Evolutionary conservation across 2,329 filamentous ascomycete genomes (phyloP).

Genomic region (Magnaporthiopsis rhizophila): DNA sequence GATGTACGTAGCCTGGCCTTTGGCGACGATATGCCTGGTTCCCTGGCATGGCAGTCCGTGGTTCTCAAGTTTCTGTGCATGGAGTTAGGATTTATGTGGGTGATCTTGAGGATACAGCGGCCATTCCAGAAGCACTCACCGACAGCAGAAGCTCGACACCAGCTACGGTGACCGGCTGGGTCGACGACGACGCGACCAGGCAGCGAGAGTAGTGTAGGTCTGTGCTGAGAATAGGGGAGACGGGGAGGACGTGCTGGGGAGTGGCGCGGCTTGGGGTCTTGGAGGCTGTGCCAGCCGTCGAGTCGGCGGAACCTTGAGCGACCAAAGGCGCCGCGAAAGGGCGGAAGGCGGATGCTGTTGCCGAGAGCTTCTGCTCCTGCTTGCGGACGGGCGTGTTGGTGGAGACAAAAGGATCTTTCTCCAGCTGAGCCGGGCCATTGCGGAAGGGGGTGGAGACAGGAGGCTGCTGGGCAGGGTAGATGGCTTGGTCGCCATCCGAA

Average conservation of each 20-base stretch:
- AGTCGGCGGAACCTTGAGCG: slow-evolving; percentile 15
- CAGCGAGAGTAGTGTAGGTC: slow-evolving; percentile 38
- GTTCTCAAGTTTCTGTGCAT: slow-evolving; percentile 30
- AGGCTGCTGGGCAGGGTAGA: slow-evolving; percentile 20
- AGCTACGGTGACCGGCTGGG: slow-evolving; percentile 20
- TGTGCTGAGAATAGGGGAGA: slow-evolving; percentile 33
- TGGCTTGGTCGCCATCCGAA: slow-evolving; percentile 19
- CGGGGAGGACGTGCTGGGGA: slow-evolving; percentile 17
- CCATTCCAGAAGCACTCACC: slow-evolving; percentile 26
- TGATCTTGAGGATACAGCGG: neutral
- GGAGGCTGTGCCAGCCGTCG: slow-evolving; percentile 2
- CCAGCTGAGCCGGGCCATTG: slow-evolving; percentile 18
- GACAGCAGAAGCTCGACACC: slow-evolving; percentile 36
- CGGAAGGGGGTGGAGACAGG: slow-evolving; percentile 16
- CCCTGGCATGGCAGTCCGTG: slow-evolving; percentile 28
- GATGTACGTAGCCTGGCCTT: slow-evolving; percentile 39
- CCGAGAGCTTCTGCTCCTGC: slow-evolving; percentile 45
- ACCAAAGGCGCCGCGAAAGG: slow-evolving; percentile 32
- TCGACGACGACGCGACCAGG: slow-evolving; percentile 30
- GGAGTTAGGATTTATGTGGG: neutral
- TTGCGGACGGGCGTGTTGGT: slow-evolving; percentile 23
- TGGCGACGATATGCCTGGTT: slow-evolving; percentile 25
- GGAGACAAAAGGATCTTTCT: slow-evolving; percentile 49
- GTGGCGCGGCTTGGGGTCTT: slow-evolving; percentile 12
- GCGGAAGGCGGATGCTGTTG: slow-evolving; percentile 54